These are phyloP conservation scores for Myxozyma vanderwaltii DNA, from an alignment of 805 yeast species.

Conservation along the genomic window DNA sequence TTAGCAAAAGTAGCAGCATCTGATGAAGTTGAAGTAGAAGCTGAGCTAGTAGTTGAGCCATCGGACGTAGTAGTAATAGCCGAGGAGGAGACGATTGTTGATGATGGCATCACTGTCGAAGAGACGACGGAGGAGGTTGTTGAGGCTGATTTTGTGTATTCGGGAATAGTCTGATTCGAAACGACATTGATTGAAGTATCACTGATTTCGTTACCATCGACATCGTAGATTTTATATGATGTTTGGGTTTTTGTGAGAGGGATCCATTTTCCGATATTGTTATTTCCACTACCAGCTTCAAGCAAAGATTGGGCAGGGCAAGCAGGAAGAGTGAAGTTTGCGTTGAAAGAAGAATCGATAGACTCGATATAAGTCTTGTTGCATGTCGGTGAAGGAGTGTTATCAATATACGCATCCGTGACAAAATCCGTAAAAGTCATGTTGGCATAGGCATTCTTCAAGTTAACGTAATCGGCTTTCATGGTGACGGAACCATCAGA, in stretches of 20 bases:
- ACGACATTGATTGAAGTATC: conserved; percentile 35
- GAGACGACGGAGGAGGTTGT: conserved; percentile 6
- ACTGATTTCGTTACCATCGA: conserved; percentile 37
- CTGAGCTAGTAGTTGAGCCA: background rate
- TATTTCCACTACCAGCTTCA: conserved; percentile 45
- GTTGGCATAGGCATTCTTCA: conserved; percentile 57
- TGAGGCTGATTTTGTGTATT: conserved; percentile 5
- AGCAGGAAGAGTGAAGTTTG: conserved; percentile 42
- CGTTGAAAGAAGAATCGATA: conserved; percentile 39
- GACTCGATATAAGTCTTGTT: conserved; percentile 30
- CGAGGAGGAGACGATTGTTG: too few relatives aligned
- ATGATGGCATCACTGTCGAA: conserved; percentile 3
- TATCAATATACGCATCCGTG: conserved; percentile 23
- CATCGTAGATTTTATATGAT: conserved; percentile 40
- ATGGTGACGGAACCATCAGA: conserved; percentile 48
- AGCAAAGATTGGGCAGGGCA: conserved; percentile 45
- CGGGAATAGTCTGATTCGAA: conserved; percentile 27
- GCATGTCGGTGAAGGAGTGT: conserved; percentile 36
- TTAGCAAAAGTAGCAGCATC: background rate
- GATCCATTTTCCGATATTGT: conserved; percentile 43
- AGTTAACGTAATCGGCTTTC: conserved; percentile 60
- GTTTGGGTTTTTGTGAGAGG: conserved; percentile 36
- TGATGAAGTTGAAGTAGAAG: background rate
- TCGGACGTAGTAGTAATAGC: conserved; percentile 5
- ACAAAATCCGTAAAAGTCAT: conserved; percentile 39